Percentiles rank a stretch among this genome's conserved stretches.
Conservation (phyloP, 139 green algal species). For the Chlamydomonas incerta region DNA sequence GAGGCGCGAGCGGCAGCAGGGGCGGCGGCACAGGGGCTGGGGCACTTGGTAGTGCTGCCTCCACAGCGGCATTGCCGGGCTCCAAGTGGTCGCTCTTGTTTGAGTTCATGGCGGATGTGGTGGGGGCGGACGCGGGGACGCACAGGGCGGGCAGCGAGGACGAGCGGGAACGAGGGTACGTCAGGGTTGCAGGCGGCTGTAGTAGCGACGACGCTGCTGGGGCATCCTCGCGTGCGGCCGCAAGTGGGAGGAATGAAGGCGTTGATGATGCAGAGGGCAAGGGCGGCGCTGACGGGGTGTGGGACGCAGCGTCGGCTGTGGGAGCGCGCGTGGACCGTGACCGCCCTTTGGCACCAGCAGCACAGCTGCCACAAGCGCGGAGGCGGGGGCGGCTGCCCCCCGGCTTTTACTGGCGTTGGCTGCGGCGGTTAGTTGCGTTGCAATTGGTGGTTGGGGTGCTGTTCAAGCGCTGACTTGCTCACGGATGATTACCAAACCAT, state of each 20-base stretch:
- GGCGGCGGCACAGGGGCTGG: no score
- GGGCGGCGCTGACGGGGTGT: background rate
- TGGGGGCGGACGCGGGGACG: background rate
- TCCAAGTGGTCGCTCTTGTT: slow-evolving; percentile 16
- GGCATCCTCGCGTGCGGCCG: no score
- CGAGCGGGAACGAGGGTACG: no score
- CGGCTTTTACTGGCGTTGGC: slow-evolving; percentile 27
- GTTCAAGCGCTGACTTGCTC: background rate
- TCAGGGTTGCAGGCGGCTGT: no score
- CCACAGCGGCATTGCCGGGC: no score
- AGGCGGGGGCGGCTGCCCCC: background rate
- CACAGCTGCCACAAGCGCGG: background rate
- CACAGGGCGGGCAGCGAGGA: no score
- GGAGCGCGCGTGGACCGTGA: no score
- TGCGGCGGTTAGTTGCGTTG: background rate
- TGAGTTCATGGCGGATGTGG: slow-evolving; percentile 7
- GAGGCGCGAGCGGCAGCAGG: no score
- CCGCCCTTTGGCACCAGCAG: no score
- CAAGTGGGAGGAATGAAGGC: background rate
- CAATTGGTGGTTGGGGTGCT: background rate
- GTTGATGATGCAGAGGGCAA: background rate
- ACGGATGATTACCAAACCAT: no score
- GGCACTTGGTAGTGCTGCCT: no score
- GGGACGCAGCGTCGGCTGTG: background rate
- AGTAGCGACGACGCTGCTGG: background rate